These are phyloP conservation scores for Suillus subalutaceus DNA, from an alignment of 768 basidiomycete species.

Conservation along the genomic window DNA sequence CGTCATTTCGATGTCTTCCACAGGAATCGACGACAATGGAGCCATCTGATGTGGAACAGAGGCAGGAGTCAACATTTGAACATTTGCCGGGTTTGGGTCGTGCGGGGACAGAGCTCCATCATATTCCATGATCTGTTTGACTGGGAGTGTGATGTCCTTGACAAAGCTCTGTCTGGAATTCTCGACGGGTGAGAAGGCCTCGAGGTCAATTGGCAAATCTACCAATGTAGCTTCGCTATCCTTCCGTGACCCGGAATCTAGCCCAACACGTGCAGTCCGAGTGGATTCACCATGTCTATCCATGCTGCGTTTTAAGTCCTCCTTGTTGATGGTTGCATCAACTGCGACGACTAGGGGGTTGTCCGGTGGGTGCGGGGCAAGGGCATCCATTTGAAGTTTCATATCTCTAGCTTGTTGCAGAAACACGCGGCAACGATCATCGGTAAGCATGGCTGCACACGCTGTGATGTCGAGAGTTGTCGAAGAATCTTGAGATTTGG, in stretches of 20 bases:
- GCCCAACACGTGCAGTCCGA: slow-evolving; percentile 21
- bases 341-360: slow-evolving; percentile 5
- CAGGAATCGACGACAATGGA: too few species aligned
- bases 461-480: slow-evolving; percentile 19
- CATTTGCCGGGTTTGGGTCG: not conserved
- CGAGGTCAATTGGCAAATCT: slow-evolving; percentile 15
- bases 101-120: not conserved
- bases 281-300: slow-evolving; percentile 16
- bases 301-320: slow-evolving; percentile 16
- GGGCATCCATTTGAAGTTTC: slow-evolving; percentile 24
- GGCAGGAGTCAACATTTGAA: not conserved
- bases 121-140: not conserved
- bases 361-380: slow-evolving; percentile 10
- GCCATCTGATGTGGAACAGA: not conserved
- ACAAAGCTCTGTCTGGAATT: not conserved
- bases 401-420: slow-evolving; percentile 28
- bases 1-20: not conserved
- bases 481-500: slow-evolving; percentile 20
- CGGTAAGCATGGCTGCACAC: slow-evolving; percentile 30
- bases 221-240: slow-evolving; percentile 31
- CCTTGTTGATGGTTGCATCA: not conserved
- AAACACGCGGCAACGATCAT: slow-evolving; percentile 26
- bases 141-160: not conserved
- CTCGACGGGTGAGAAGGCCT: not conserved
- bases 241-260: slow-evolving; percentile 20